Evolutionary conservation across 257 asterid genomes (phyloP), one percentile per base, ranked within the genome.

Genomic region (Capsicum chinense): DNA sequence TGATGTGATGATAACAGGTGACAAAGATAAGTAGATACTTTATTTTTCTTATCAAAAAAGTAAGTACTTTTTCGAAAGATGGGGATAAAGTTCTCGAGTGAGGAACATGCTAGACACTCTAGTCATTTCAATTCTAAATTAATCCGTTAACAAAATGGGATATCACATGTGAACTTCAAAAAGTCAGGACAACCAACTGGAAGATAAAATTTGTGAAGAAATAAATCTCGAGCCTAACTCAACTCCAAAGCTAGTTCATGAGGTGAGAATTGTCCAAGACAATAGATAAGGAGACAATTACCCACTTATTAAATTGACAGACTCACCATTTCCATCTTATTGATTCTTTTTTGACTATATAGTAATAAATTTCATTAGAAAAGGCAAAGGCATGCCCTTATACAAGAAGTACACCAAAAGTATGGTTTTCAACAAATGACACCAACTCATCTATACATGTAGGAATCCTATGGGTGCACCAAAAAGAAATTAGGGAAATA

Each of bases 51-150:
- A 26, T 26, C 33, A 26, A 26, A 1, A 26, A 2, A 44, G 58
- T 71, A 0, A 44, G 37, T 39, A 47, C 35, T 71, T 47, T 57
- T 47, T 71, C 57, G 47, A 47, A 71, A 71, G 58, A 71, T 6
- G 35, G 79, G 14, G 52, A 71, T 71, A 71, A n/a, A 0, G 79
- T 37, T 17, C 79, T 71, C 21, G 56, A 71, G 58, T 71, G 79
- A 17, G 79, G 57, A 64, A 64, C 17, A 44, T 26, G 44, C 47
- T 64, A 10, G 71, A 71, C 56, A 71, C 0, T 71, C 57, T n/a
- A 71, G 57, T 17, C 26, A 58, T 17, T 58, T 71, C 57, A 71
- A 19, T 70, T 19, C 19, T 19, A 70, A 9, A 70, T 9, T 70
- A 44, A 39, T 58, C 44, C 64, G n/a, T 0, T 58, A 10, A 0